A percentile compares a stretch with the other conserved stretches of the same genome.
phyloP scores from a whole-genome alignment of 2,329 filamentous ascomycete genomes.

The Curvularia sp. region DNA sequence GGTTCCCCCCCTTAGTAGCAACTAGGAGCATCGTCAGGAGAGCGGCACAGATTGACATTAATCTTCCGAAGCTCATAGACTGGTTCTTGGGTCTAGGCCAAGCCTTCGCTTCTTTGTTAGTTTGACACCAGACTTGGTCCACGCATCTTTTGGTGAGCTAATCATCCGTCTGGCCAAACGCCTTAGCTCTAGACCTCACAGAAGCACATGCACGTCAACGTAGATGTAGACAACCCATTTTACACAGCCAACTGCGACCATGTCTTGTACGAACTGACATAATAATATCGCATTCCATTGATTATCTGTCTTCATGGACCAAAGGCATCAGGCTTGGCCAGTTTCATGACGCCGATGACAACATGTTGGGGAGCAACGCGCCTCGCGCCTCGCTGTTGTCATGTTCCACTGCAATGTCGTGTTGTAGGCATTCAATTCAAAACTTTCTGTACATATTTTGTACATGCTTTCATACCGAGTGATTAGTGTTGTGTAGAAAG shows the following conservation, averaged over 20 bases:
- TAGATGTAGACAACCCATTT: slow-evolving; percentile 2
- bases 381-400: background rate
- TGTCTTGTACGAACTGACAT: background rate
- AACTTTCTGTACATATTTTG: background rate
- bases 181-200: background rate
- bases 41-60: background rate
- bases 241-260: background rate
- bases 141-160: background rate
- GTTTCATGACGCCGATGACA: background rate
- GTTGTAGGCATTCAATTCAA: background rate
- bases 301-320: background rate
- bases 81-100: slow-evolving; percentile 5
- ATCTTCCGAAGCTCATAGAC: slow-evolving; percentile 2
- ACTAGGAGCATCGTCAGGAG: slow-evolving; percentile 7
- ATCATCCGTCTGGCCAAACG: background rate
- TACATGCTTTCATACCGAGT: background rate
- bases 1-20: background rate
- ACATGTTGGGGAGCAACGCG: background rate
- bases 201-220: background rate
- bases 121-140: background rate
- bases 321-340: background rate
- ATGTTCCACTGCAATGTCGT: background rate
- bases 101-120: slow-evolving; percentile 1
- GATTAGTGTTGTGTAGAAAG: background rate
- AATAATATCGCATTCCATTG: background rate